Conservation (phyloP, 1,139 yeast genomes). For the Magnusiomyces fungicola region DNA sequence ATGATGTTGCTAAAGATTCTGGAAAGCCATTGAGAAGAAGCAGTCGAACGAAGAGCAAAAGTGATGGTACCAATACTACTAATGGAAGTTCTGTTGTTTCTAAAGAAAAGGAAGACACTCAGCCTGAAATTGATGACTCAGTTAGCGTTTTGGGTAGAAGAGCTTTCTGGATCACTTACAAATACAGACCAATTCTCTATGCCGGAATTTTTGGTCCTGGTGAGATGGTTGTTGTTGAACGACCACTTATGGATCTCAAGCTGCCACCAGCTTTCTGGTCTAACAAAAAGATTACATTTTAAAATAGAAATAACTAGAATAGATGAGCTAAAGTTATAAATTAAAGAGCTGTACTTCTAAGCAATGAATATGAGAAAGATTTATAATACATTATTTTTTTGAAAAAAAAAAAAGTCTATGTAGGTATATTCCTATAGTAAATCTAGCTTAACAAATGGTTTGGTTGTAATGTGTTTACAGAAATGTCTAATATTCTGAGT, state of each 20-base stretch:
- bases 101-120: background rate
- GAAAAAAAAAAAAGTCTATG: background rate
- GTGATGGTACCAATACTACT: background rate
- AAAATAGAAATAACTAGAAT: background rate
- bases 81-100: background rate
- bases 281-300: background rate
- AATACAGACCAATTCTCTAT: conserved; percentile 65
- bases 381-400: too few species aligned
- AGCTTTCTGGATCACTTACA: conserved; percentile 69
- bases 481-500: conserved; percentile 37
- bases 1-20: conserved; percentile 14
- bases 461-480: too few species aligned
- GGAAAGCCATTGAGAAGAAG: background rate
- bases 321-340: too few species aligned
- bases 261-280: background rate
- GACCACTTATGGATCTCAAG: conserved; percentile 59
- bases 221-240: conserved; percentile 68
- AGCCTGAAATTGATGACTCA: conserved; percentile 13
- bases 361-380: too few species aligned
- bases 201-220: conserved; percentile 51
- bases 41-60: conserved; percentile 1
- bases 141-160: conserved; percentile 24
- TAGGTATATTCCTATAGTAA: background rate
- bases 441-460: too few species aligned
- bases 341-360: too few species aligned